Evolutionary conservation across 2,329 filamentous ascomycete genomes (phyloP).

Genomic region (Nemania serpens): DNA sequence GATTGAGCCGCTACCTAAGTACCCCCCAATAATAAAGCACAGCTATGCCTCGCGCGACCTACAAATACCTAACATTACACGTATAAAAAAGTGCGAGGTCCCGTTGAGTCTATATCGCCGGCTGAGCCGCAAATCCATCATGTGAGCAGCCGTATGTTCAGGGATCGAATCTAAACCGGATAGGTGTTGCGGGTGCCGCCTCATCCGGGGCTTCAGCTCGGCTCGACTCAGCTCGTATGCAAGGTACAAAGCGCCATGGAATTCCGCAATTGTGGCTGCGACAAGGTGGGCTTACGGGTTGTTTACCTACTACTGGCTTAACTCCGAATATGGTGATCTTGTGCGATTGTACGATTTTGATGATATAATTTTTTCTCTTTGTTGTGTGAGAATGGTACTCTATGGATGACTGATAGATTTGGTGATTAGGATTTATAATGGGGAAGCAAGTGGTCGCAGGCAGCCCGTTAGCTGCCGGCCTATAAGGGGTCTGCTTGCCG

Average conservation of each 20-base stretch:
- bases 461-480: too few relatives aligned
- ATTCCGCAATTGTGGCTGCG: neutral
- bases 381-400: neutral
- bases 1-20: too few relatives aligned
- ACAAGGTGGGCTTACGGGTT: neutral
- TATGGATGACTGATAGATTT: neutral
- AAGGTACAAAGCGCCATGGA: conserved; percentile 10
- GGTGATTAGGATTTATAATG: neutral
- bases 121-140: neutral
- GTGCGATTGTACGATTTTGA: neutral
- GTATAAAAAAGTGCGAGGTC: too few relatives aligned
- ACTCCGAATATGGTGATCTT: neutral
- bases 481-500: too few relatives aligned
- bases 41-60: too few relatives aligned
- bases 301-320: neutral
- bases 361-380: neutral
- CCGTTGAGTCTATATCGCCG: too few relatives aligned
- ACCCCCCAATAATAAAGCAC: too few relatives aligned
- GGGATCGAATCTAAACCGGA: neutral
- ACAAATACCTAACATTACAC: too few relatives aligned
- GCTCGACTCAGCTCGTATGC: neutral
- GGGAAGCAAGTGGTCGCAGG: too few relatives aligned
- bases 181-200: neutral
- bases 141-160: neutral
- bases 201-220: neutral